Evolutionary conservation across 345 rosid genomes (phyloP).

Genomic region (Syzygium grande): DNA sequence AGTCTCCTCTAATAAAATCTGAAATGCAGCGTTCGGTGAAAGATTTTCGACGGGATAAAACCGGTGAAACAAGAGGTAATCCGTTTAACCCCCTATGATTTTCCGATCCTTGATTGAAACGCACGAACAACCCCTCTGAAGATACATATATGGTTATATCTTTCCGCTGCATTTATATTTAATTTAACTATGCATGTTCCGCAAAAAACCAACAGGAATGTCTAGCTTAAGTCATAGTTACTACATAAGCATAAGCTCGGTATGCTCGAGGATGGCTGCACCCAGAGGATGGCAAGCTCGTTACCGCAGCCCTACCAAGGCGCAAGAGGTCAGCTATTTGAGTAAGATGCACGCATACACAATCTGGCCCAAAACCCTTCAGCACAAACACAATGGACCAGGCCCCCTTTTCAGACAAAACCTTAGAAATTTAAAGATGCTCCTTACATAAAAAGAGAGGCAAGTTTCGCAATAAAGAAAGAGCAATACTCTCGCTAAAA

Average conservation of each 20-base stretch:
- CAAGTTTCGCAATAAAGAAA: background rate
- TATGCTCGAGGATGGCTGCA: background rate
- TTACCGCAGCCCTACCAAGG: background rate
- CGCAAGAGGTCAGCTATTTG: background rate
- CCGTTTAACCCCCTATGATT: no score
- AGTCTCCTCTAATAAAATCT: no score
- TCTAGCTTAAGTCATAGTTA: background rate
- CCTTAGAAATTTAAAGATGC: background rate
- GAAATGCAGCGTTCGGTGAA: no score
- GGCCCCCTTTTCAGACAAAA: background rate
- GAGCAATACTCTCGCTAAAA: background rate
- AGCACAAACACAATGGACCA: background rate
- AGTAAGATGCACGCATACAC: background rate
- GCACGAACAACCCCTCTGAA: no score
- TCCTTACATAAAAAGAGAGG: background rate
- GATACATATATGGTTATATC: no score
- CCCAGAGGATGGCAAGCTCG: background rate
- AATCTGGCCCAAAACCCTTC: background rate
- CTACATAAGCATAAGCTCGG: background rate
- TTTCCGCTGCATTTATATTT: no score
- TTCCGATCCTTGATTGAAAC: no score
- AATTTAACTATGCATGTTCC: no score
- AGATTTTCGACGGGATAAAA: no score
- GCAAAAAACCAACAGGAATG: background rate
- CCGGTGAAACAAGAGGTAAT: no score